These are phyloP conservation scores for Exidia glandulosa DNA, from an alignment of 768 basidiomycete genomes.

Conservation along the genomic window DNA sequence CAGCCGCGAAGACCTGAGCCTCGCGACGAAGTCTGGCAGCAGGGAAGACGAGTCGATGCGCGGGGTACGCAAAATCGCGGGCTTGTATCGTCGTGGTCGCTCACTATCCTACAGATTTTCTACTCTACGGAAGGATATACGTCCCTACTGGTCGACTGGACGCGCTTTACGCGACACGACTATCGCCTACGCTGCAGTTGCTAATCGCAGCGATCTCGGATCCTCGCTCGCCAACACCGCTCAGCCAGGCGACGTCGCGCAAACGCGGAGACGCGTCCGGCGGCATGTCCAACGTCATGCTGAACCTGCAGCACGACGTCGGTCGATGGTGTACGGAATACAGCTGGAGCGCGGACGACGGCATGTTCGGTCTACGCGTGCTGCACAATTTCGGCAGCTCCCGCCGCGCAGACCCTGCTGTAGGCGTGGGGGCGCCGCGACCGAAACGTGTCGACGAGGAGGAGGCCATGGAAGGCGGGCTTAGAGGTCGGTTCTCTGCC, in stretches of 20 bases:
- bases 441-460: constrained; percentile 88
- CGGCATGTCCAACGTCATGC: constrained; percentile 37
- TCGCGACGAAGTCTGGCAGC: constrained; percentile 71
- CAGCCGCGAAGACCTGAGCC: constrained; percentile 70
- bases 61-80: constrained; percentile 41
- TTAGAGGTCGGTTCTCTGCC: constrained; percentile 81
- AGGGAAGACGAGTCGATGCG: constrained; percentile 64
- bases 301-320: constrained; percentile 84
- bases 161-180: constrained; percentile 75
- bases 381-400: constrained; percentile 80
- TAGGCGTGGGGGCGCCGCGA: constrained; percentile 9
- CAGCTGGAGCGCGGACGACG: constrained; percentile 87
- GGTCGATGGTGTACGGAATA: constrained; percentile 93
- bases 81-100: neutral
- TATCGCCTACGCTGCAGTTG: constrained; percentile 69
- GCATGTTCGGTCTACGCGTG: constrained; percentile 82
- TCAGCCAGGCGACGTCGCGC: constrained; percentile 18
- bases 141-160: constrained; percentile 82
- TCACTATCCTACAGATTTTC: constrained; percentile 53
- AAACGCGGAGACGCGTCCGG: constrained; percentile 45
- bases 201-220: constrained; percentile 82
- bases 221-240: constrained; percentile 37
- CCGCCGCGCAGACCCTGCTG: constrained; percentile 22
- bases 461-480: constrained; percentile 82
- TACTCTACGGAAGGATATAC: constrained; percentile 86